Percentiles rank a stretch among this genome's conserved stretches.
These are phyloP conservation scores for Colletotrichum cereale DNA, from an alignment of 2,329 filamentous ascomycete species.

Conservation along the genomic window DNA sequence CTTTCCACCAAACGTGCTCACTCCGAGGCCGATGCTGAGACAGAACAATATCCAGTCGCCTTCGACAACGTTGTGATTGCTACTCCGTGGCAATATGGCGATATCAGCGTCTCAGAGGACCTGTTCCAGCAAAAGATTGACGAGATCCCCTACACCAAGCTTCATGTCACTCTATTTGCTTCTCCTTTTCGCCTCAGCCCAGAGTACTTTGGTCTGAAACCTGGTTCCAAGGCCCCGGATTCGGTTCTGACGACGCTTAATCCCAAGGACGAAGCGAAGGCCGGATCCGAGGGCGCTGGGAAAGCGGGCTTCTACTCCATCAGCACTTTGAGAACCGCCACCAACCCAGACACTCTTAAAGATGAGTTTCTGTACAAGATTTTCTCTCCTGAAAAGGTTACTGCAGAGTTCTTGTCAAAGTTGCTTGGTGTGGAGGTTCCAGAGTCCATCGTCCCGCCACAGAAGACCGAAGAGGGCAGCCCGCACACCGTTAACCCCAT, in stretches of 20 bases:
- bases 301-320: slow-evolving; percentile 87
- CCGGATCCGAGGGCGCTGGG: slow-evolving; percentile 72
- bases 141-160: slow-evolving; percentile 83
- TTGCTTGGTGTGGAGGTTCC: slow-evolving; percentile 65
- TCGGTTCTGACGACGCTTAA: slow-evolving; percentile 87
- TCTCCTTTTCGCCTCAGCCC: slow-evolving; percentile 80
- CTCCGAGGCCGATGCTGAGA: slow-evolving; percentile 39
- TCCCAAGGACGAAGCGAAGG: slow-evolving; percentile 63
- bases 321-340: slow-evolving; percentile 75
- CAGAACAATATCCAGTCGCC: slow-evolving; percentile 59
- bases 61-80: slow-evolving; percentile 90
- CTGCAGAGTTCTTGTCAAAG: slow-evolving; percentile 63
- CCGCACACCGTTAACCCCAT: slow-evolving; percentile 59
- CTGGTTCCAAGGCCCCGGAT: slow-evolving; percentile 72
- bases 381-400: slow-evolving; percentile 69
- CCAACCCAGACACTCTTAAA: slow-evolving; percentile 69
- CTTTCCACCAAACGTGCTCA: slow-evolving; percentile 53
- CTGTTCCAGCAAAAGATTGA: slow-evolving; percentile 80
- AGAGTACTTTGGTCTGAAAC: slow-evolving; percentile 76
- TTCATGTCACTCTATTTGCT: slow-evolving; percentile 92
- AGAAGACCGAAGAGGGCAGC: slow-evolving; percentile 46
- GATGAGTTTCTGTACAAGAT: slow-evolving; percentile 75
- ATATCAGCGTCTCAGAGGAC: slow-evolving; percentile 72
- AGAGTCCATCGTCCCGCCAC: slow-evolving; percentile 50
- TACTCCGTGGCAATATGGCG: slow-evolving; percentile 83